These are phyloP conservation scores for Triangularia setosa DNA, from an alignment of 2,329 filamentous ascomycete species.

Conservation along the genomic window DNA sequence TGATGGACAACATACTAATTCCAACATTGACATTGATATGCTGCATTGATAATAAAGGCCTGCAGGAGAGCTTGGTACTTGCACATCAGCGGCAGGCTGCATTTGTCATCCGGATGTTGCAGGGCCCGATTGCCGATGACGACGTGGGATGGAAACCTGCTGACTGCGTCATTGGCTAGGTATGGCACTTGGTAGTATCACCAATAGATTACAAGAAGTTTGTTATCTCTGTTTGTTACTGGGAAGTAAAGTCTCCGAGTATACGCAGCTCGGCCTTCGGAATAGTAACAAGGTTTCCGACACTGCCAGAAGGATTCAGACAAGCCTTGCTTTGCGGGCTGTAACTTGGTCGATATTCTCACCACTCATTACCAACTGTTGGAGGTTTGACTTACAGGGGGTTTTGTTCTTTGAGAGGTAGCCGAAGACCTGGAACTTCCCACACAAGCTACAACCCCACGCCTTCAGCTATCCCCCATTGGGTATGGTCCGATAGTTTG, in stretches of 20 bases:
- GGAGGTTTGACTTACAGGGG: not conserved
- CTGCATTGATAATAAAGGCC: no score
- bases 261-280: not conserved
- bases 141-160: not conserved
- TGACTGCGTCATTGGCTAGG: conserved; percentile 1
- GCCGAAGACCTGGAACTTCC: not conserved
- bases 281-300: not conserved
- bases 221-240: not conserved
- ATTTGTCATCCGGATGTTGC: conserved; percentile 9
- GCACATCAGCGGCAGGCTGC: not conserved
- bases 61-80: not conserved
- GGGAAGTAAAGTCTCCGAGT: not conserved
- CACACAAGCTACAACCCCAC: not conserved
- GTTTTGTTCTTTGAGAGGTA: not conserved
- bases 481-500: not conserved
- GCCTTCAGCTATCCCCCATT: not conserved
- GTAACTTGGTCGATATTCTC: not conserved
- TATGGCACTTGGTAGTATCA: not conserved
- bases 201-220: not conserved
- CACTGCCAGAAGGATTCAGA: not conserved
- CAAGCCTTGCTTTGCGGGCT: no score
- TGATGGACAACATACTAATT: no score
- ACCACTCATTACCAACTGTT: not conserved
- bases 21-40: no score
- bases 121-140: conserved; percentile 5